A percentile compares a stretch with the other conserved stretches of the same genome.
Conservation (phyloP, 352 stramenopile genomes). For the Hyaloperonospora brassicae region DNA sequence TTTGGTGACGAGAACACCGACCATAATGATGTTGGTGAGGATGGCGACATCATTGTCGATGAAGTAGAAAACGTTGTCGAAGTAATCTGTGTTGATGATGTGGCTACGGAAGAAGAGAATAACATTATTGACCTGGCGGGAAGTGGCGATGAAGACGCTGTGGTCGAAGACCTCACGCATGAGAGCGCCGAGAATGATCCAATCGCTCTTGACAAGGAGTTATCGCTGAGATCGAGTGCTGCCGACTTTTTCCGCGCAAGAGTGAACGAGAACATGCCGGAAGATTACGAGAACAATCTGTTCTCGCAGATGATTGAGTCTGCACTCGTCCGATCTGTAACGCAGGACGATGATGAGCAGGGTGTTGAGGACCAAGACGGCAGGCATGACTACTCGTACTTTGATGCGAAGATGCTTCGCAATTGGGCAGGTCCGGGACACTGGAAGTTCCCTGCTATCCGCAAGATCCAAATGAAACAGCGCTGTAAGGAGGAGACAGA, state of each 20-base stretch:
- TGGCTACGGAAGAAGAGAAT: slow-evolving; percentile 15
- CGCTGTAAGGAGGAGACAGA: slow-evolving; percentile 16
- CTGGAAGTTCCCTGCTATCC: slow-evolving; percentile 60
- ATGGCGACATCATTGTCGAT: too few species aligned
- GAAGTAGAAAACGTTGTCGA: too few species aligned
- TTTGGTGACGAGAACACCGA: too few species aligned
- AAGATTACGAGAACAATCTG: slow-evolving; percentile 44
- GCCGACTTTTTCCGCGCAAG: slow-evolving; percentile 59
- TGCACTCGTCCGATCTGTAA: slow-evolving; percentile 52
- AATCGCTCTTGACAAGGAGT: slow-evolving; percentile 19
- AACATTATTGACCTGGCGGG: slow-evolving; percentile 22
- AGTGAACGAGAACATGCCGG: slow-evolving; percentile 31
- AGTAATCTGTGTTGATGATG: too few species aligned
- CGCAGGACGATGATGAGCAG: slow-evolving; percentile 30
- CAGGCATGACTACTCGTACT: slow-evolving; percentile 74
- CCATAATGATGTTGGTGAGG: too few species aligned
- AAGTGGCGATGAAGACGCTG: slow-evolving; percentile 17
- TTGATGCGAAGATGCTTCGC: slow-evolving; percentile 73
- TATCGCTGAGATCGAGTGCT: slow-evolving; percentile 29
- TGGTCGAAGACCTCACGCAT: slow-evolving; percentile 11
- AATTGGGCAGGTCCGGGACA: slow-evolving; percentile 73
- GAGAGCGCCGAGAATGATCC: slow-evolving; percentile 13
- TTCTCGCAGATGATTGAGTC: slow-evolving; percentile 73
- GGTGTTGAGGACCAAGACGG: slow-evolving; percentile 32
- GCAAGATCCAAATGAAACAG: slow-evolving; percentile 40